Evolutionary conservation across 1,139 yeast genomes (phyloP), one percentile per base, ranked within the genome.

Genomic region (Sugiyamaella japonica): DNA sequence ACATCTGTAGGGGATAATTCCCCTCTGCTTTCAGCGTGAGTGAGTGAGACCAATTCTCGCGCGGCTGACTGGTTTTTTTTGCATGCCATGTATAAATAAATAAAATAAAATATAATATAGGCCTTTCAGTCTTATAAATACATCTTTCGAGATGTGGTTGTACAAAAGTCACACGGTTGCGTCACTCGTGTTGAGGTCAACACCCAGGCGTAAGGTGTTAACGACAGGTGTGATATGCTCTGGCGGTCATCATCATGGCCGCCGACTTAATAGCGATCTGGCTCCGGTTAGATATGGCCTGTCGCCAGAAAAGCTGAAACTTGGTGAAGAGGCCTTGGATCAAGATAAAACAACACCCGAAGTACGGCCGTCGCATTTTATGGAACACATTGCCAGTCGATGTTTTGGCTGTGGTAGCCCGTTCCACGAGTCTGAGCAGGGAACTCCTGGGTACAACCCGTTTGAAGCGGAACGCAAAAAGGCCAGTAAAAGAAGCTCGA

Each of bases 361-460:
- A 29, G 32, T 29, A 12, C 12, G 45, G 16, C 55, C 51, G 10
- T 32, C 48, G 25, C 51, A 46, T 46, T 34, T 41, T 15, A 46
- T 47, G 55, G 52, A 41, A 9, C 32, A 42, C 28, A 41, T 52
- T 12, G 38, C 37, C 2, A n/a, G 32, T 5, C 40, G 51, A 17
- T 52, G 55, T 28, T 47, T 13, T 25, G 55, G 55, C 2, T 84
- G 89, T 69, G 88, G 88, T 37, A 70, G 82, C 7, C 67, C 69
- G 17, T 70, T 83, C 20, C 88, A 84, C 62, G 64, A 65, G 13
- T 59, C 56, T 1, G 70, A 75, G 48, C 65, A 74, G 0, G 52
- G 56, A 0, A 60, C 63, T 29, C 73, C 76, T 1, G 86, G 86
- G 0, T 83, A 62, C 65, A 82, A 41, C 50, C 59, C 53, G 31